A percentile compares a stretch with the other conserved stretches of the same genome.
These are phyloP conservation scores for Paraleonurus japonicus DNA, from an alignment of 257 asterid species.

Conservation along the genomic window DNA sequence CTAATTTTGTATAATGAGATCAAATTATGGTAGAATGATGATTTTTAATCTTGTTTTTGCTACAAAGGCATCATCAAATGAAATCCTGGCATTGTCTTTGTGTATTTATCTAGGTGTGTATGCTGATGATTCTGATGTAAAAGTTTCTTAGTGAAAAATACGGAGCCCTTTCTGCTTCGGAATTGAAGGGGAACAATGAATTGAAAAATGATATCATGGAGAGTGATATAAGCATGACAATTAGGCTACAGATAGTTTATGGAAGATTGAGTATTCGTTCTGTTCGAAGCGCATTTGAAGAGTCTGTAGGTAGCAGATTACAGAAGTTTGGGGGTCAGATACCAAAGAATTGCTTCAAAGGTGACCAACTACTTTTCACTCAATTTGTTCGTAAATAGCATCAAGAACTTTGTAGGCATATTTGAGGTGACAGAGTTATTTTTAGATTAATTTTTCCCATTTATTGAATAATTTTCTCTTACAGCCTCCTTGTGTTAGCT, in stretches of 20 bases:
- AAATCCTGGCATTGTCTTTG: constrained; percentile 1
- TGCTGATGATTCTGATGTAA: constrained; percentile 70
- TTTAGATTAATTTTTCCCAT: too few relatives aligned
- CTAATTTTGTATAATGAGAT: not conserved
- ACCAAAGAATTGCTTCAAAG: constrained; percentile 70
- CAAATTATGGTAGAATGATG: not conserved
- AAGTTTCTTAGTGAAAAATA: constrained; percentile 59
- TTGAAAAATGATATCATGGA: constrained; percentile 61
- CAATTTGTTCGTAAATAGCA: not conserved
- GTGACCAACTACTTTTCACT: constrained; percentile 31
- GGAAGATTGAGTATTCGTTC: constrained; percentile 73
- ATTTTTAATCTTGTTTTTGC: not conserved
- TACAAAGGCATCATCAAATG: not conserved
- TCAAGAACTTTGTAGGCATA: too few relatives aligned
- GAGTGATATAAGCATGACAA: constrained; percentile 65
- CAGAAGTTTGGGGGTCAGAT: constrained; percentile 60
- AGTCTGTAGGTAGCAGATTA: constrained; percentile 75
- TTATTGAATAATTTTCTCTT: not conserved
- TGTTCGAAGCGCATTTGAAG: constrained; percentile 77
- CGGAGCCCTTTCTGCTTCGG: constrained; percentile 35
- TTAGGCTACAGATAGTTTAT: constrained; percentile 88
- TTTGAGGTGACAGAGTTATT: too few relatives aligned
- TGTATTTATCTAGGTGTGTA: constrained; percentile 71
- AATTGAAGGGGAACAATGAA: constrained; percentile 45
- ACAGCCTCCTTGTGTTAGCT: not conserved